These are phyloP conservation scores for Carnegiea gigantea DNA, from an alignment of 179 eudicot species.

Conservation along the genomic window DNA sequence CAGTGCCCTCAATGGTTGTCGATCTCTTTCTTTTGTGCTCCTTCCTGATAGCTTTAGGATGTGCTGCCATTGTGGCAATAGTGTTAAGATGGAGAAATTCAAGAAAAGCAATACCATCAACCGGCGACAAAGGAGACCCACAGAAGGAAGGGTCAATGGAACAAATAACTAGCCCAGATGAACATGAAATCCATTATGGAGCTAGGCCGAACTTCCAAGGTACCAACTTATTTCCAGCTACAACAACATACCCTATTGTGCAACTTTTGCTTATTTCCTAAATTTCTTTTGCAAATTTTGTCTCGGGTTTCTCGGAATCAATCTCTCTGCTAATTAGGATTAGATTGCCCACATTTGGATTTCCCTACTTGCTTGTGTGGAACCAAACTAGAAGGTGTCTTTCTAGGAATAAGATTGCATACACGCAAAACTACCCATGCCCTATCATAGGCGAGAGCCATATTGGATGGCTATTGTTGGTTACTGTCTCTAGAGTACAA, in stretches of 20 bases:
- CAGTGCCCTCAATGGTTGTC: conserved; percentile 40
- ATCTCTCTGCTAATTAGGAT: neutral
- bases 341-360: neutral
- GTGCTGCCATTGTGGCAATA: conserved; percentile 32
- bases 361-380: no score
- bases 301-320: neutral
- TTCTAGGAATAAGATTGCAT: neutral
- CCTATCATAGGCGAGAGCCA: neutral
- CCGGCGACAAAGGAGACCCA: conserved; percentile 24
- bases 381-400: no score
- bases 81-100: conserved; percentile 39
- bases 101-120: conserved; percentile 26
- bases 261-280: neutral
- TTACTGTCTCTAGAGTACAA: neutral
- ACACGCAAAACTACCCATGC: neutral
- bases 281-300: neutral
- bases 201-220: conserved; percentile 66
- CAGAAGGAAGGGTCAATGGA: conserved; percentile 29
- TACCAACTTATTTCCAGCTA: conserved; percentile 13
- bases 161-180: conserved; percentile 27
- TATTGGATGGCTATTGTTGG: neutral
- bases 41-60: conserved; percentile 46
- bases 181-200: conserved; percentile 63
- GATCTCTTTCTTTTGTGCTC: conserved; percentile 63
- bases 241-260: neutral